Conservation (phyloP, 176 grass and related monocot genomes). For the Tuctoria greenei region DNA sequence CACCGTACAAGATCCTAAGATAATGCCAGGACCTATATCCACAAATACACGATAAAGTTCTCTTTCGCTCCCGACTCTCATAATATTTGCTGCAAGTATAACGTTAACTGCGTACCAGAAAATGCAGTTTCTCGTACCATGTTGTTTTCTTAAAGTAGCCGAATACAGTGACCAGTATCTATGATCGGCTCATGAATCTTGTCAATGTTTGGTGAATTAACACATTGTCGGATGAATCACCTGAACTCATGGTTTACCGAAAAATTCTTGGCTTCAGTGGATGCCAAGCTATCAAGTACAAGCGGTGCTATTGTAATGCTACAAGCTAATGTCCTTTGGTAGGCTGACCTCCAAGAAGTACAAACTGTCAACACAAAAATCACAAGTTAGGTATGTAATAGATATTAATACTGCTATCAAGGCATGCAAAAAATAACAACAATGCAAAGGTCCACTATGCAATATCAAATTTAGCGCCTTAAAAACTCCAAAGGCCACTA, state of each 20-base stretch:
- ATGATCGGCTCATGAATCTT: neutral
- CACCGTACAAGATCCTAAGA: too few relatives aligned
- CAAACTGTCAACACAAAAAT: slow-evolving; percentile 55
- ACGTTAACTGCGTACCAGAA: too few relatives aligned
- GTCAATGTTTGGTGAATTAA: neutral
- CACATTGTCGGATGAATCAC: neutral
- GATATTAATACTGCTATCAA: neutral
- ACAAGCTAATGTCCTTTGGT: slow-evolving; percentile 75
- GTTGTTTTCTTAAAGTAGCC: neutral
- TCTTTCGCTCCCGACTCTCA: too few relatives aligned
- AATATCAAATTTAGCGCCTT: neutral
- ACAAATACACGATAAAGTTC: too few relatives aligned
- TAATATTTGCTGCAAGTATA: too few relatives aligned
- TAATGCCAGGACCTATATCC: too few relatives aligned
- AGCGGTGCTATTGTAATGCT: neutral
- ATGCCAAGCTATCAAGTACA: neutral
- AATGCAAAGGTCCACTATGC: neutral
- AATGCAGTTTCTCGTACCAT: too few relatives aligned
- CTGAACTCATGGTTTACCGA: slow-evolving; percentile 3
- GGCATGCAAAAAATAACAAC: neutral
- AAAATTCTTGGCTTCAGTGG: slow-evolving; percentile 2
- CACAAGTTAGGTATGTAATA: slow-evolving; percentile 28
- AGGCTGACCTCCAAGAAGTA: slow-evolving; percentile 95
- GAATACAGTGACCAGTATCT: neutral
- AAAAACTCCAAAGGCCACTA: neutral